Evolutionary conservation across 164 flowering plant species (phyloP), one percentile per base, ranked within the genome.

Genomic region (Annona squamosa): DNA sequence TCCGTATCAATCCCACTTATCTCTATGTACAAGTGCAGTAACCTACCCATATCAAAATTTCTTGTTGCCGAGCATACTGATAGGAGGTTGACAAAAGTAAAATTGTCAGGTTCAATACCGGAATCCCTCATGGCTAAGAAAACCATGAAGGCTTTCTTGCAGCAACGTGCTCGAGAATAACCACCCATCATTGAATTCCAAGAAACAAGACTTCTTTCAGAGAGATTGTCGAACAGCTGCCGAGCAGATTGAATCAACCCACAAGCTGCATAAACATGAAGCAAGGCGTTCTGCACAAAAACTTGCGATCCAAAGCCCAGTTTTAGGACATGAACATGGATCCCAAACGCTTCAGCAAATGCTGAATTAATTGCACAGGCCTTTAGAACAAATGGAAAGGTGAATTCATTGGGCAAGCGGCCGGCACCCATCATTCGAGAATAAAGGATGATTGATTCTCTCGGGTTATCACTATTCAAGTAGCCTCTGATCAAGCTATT

Each of bases 161-260:
- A 73, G 5, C 44, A 71, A 12, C 87, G 84, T 41, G 56, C 47
- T 70, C 63, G 81, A 63, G 80, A 78, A 79, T 87, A 87, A 70
- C 85, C 90, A 71, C 82, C 81, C 47, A 87, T 84, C 86, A 88
- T 80, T 17, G 85, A 79, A 70, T 85, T 87, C 92, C 90, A 87
- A 16, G 89, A 81, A 45, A 88, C 85, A 59, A 86, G 26, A 73
- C 75, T 83, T 79, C 73, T 87, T 0, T 77, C 84, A 44, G 61
- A 37, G 18, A 82, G 86, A 9, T 71, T 80, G 73, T 83, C 88
- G 73, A 88, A 88, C 78, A 86, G 68, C 43, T 76, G 42, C 13
- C 78, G 44, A 0, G 90, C 85, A 66, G 46, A 57, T 1, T 5
- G 56, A 57, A 82, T 69, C 71, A 70, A 69, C 73, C 87, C 82